Conservation (phyloP, 2,329 filamentous ascomycete species). For the Hypomyces perniciosus region DNA sequence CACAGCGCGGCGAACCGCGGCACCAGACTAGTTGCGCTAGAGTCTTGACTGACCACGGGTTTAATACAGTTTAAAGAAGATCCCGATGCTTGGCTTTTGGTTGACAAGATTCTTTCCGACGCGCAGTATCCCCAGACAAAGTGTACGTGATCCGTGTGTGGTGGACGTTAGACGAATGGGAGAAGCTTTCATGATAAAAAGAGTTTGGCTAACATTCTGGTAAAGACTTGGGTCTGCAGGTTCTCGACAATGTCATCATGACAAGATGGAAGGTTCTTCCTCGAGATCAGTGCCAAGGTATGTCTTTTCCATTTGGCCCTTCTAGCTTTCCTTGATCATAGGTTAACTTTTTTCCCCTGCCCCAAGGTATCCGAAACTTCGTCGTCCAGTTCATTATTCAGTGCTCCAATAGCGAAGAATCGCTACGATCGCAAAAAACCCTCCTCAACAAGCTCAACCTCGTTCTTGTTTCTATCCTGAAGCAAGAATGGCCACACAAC, state of each 20-base stretch:
- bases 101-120: constrained; percentile 93
- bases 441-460: constrained; percentile 98
- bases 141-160: constrained; percentile 52
- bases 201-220: constrained; percentile 20
- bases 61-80: constrained; percentile 87
- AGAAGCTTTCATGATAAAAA: neutral
- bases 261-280: constrained; percentile 98
- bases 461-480: constrained; percentile 92
- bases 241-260: constrained; percentile 96
- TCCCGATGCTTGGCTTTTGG: constrained; percentile 93
- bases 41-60: neutral
- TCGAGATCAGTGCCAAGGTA: constrained; percentile 88
- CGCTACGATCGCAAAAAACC: constrained; percentile 74
- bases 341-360: constrained; percentile 18
- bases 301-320: constrained; percentile 18
- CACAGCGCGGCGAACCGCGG: neutral
- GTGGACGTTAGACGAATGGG: neutral
- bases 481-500: constrained; percentile 99
- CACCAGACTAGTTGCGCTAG: neutral
- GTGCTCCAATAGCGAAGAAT: constrained; percentile 83
- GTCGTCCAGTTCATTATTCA: constrained; percentile 98
- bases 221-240: constrained; percentile 84
- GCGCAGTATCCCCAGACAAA: constrained; percentile 94
- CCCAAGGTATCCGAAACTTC: constrained; percentile 90
- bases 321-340: constrained; percentile 17